These are phyloP conservation scores for Apiospora phragmitis DNA, from an alignment of 2,329 filamentous ascomycete genomes.

Conservation along the genomic window DNA sequence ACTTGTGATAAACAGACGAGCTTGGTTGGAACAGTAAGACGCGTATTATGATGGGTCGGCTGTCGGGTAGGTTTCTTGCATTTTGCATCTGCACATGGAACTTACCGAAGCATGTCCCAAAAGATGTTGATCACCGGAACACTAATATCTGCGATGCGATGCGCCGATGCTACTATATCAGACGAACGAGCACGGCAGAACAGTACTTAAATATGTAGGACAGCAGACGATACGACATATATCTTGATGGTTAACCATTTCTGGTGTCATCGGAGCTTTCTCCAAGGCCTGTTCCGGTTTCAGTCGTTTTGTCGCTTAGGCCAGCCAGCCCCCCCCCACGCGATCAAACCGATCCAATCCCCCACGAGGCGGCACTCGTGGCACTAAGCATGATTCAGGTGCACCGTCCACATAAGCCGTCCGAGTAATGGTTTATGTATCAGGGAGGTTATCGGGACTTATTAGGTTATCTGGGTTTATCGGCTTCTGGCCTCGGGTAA, in stretches of 20 bases:
- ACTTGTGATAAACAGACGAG: neutral
- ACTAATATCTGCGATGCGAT: neutral
- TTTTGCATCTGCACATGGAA: neutral
- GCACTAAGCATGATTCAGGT: neutral
- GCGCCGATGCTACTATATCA: neutral
- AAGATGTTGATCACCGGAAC: neutral
- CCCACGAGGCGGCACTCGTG: neutral
- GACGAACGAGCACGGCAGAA: neutral
- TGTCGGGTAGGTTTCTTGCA: neutral
- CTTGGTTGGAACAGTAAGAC: neutral
- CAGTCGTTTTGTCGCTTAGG: neutral
- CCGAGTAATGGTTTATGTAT: neutral
- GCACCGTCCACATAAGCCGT: neutral
- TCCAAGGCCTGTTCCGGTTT: neutral
- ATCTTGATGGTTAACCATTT: neutral
- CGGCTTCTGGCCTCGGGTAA: neutral
- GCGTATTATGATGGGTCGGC: neutral
- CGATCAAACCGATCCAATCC: neutral
- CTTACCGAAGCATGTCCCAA: neutral
- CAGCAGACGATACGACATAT: neutral
- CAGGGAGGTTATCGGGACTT: neutral
- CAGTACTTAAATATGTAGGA: no score
- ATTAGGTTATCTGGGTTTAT: neutral
- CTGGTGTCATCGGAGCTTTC: neutral
- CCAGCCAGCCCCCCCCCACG: neutral